Evolutionary conservation across 2,329 filamentous ascomycete species (phyloP).

Genomic region (Monilinia vaccinii-corymbosi): DNA sequence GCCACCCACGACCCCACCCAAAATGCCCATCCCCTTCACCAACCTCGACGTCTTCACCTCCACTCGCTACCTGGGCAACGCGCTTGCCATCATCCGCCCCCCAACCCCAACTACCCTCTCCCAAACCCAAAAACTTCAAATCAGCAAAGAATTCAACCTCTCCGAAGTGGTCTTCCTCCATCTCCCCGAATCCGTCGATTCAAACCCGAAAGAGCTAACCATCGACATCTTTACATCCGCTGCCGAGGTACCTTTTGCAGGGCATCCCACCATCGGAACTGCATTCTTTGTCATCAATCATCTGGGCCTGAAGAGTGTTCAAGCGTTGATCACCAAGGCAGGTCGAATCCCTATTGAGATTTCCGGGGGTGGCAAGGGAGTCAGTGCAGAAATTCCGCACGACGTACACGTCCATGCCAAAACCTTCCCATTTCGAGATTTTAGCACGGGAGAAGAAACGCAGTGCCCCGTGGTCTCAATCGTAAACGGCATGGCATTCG

Average conservation of each 20-base stretch:
- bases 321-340: conserved; percentile 42
- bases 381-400: conserved; percentile 57
- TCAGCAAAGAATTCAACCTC: conserved; percentile 55
- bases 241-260: conserved; percentile 50
- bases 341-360: conserved; percentile 42
- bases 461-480: conserved; percentile 47
- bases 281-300: conserved; percentile 37
- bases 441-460: conserved; percentile 12
- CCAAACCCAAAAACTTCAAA: conserved; percentile 45
- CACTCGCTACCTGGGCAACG: conserved; percentile 46
- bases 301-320: conserved; percentile 3
- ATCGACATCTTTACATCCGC: conserved; percentile 51
- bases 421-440: conserved; percentile 29
- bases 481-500: conserved; percentile 66
- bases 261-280: conserved; percentile 52
- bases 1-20: conserved; percentile 12
- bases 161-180: conserved; percentile 57
- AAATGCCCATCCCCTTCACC: conserved; percentile 27
- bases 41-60: conserved; percentile 44
- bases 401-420: conserved; percentile 50
- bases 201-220: conserved; percentile 24
- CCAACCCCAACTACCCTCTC: conserved; percentile 36
- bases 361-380: conserved; percentile 35
- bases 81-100: conserved; percentile 49
- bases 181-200: conserved; percentile 23